phyloP scores from a whole-genome alignment of 441 rosid species.

The Aquilaria agallochum region DNA sequence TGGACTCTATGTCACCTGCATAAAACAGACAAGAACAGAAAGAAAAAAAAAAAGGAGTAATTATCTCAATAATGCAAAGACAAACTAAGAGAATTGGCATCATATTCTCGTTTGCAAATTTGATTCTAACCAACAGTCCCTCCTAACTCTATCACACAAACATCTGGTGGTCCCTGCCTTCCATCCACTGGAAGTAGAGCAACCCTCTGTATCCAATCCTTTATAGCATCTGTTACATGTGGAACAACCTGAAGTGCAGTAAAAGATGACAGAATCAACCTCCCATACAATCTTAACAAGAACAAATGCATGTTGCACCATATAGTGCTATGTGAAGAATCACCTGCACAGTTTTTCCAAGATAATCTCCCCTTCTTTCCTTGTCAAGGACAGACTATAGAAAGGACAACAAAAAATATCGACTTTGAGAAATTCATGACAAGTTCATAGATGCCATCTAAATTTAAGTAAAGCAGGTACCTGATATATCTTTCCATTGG shows the following conservation, averaged over 20 bases:
- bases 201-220: slow-evolving; percentile 60
- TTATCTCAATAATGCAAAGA: background rate
- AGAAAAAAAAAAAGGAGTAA: slow-evolving; percentile 11
- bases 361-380: slow-evolving; percentile 71
- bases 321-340: slow-evolving; percentile 7
- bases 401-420: slow-evolving; percentile 13
- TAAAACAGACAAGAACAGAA: slow-evolving; percentile 16
- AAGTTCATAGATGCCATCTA: background rate
- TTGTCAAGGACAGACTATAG: slow-evolving; percentile 71
- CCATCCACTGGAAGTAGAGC: slow-evolving; percentile 72
- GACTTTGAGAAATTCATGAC: slow-evolving; percentile 6
- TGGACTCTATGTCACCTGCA: slow-evolving; percentile 57
- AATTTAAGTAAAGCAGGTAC: slow-evolving; percentile 22
- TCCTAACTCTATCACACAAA: slow-evolving; percentile 79
- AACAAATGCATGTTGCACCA: background rate
- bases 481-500: slow-evolving; percentile 83
- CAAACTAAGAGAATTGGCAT: background rate
- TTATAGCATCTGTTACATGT: slow-evolving; percentile 69
- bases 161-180: slow-evolving; percentile 57
- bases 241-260: slow-evolving; percentile 57
- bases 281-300: slow-evolving; percentile 7
- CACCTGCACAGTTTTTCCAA: slow-evolving; percentile 84
- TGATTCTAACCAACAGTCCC: slow-evolving; percentile 64
- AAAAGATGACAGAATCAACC: slow-evolving; percentile 10
- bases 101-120: slow-evolving; percentile 5